Evolutionary conservation across 2,329 filamentous ascomycete genomes (phyloP), one percentile per base, ranked within the genome.

Genomic region (Lachnellula hyalina): DNA sequence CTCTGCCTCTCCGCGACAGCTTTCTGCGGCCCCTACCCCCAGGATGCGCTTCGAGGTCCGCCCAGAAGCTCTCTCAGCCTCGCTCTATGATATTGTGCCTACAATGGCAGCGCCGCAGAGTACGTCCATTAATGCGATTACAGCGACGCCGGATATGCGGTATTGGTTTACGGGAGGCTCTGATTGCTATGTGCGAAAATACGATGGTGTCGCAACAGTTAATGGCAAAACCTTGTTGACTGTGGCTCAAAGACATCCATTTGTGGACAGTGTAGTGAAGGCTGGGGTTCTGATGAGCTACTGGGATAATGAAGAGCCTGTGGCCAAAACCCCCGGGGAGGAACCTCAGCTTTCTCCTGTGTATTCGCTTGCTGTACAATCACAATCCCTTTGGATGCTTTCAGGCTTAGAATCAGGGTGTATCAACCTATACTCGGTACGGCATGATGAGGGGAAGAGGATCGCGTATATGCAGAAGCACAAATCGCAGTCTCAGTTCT

Each of bases 221-320:
- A 99, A 99, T 69, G 91, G 91, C 61, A 96, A 96, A 73, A 83
- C 94, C 35, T 85, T 93, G 57, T 76, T 99, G 65, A 99, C 94
- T 0, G 94, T 99, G 5, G 94, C 94, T 34, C 94, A 99, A 74
- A 81, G 89, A 48, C 94, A 99, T 69, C 94, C 94, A 0, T 99
- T 97, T 66, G 94, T 99, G 41, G 94, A 99, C 70, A 96, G 90
- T 65, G 94, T 99, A 44, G 90, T 90, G 53, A 99, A 99, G 72
- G 92, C 93, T 2, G 94, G 92, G 1, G 89, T 96, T 5, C 75
- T 97, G 49, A 86, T 96, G 81, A 96, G 89, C 50, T 99, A 99
- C 71, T 99, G 94, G 94, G 94, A 96, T 71, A 99, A 97, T 66
- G 92, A 96, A 70, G 93, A 99, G 68, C 82, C 84, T 2, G 61